Conservation (phyloP, 2,329 filamentous ascomycete species). For the Pseudogymnoascus sp. region DNA sequence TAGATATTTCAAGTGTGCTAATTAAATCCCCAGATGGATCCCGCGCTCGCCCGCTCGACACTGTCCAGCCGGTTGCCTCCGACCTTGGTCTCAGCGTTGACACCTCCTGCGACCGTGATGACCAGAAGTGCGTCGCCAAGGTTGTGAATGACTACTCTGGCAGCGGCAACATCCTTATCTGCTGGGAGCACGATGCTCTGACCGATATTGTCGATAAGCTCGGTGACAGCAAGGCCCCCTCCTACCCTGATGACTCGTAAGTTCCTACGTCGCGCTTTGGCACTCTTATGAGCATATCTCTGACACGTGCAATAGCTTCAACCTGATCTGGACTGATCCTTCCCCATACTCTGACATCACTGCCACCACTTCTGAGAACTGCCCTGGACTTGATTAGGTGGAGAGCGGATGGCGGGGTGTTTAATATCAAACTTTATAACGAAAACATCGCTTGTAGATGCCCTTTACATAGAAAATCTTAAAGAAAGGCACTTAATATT, state of each 20-base stretch:
- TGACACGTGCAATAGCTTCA: slow-evolving; percentile 31
- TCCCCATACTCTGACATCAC: slow-evolving; percentile 42
- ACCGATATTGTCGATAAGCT: slow-evolving; percentile 45
- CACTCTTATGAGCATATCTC: slow-evolving; percentile 1
- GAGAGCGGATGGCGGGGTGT: not conserved
- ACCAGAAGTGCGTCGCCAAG: slow-evolving; percentile 46
- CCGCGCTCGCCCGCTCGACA: slow-evolving; percentile 47
- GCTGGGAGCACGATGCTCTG: slow-evolving; percentile 52
- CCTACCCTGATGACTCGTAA: slow-evolving; percentile 43
- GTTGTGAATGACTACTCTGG: slow-evolving; percentile 42
- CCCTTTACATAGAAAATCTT: not conserved
- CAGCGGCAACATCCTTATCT: slow-evolving; percentile 50
- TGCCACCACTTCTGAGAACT: slow-evolving; percentile 41
- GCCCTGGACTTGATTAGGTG: slow-evolving; percentile 42
- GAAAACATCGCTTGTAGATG: not conserved
- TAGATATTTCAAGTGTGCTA: not conserved
- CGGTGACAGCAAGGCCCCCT: slow-evolving; percentile 42
- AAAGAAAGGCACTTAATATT: not conserved
- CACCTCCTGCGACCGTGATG: slow-evolving; percentile 48
- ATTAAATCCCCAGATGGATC: slow-evolving; percentile 36
- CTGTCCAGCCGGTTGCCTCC: slow-evolving; percentile 47
- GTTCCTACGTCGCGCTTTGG: slow-evolving; percentile 14
- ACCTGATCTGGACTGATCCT: slow-evolving; percentile 53
- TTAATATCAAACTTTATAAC: not conserved
- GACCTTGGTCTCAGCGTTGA: slow-evolving; percentile 51